Evolutionary conservation across 73 alveolate species (phyloP).

Genomic region (Paramecium bursaria): DNA sequence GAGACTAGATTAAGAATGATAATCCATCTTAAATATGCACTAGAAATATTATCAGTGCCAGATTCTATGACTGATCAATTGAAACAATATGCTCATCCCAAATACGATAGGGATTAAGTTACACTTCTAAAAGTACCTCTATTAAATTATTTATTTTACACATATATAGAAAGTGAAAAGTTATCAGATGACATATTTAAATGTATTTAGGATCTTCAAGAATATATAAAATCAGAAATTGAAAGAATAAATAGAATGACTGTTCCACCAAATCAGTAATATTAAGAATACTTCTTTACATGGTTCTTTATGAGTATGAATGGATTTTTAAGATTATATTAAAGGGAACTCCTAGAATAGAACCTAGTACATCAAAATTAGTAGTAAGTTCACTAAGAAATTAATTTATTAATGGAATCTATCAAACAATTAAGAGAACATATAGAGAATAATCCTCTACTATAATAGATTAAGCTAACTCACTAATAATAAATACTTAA

Average conservation of each 20-base stretch:
- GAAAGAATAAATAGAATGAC: slow-evolving; percentile 32
- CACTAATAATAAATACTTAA: background rate
- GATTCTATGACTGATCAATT: slow-evolving; percentile 67
- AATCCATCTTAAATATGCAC: slow-evolving; percentile 57
- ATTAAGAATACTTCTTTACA: slow-evolving; percentile 52
- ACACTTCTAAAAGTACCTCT: slow-evolving; percentile 47
- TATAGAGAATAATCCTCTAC: background rate
- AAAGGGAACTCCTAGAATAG: slow-evolving; percentile 18
- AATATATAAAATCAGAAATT: slow-evolving; percentile 49
- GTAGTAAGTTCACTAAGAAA: slow-evolving; percentile 31
- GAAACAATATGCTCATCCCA: slow-evolving; percentile 15
- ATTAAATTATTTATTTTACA: slow-evolving; percentile 56
- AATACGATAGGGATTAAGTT: slow-evolving; percentile 35
- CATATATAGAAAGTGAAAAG: slow-evolving; percentile 69
- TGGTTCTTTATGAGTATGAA: background rate
- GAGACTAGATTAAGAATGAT: slow-evolving; percentile 70
- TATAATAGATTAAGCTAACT: background rate
- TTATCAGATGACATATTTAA: slow-evolving; percentile 64
- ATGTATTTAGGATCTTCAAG: slow-evolving; percentile 44
- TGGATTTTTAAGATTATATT: slow-evolving; percentile 34
- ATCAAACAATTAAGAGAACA: slow-evolving; percentile 28
- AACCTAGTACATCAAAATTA: slow-evolving; percentile 44
- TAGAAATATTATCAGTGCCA: slow-evolving; percentile 61
- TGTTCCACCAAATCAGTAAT: slow-evolving; percentile 15
- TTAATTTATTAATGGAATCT: background rate